Base-by-base conservation (phyloP, 192 early-diverging fungal genomes). In the Entophlyctis luteolus region DNA sequence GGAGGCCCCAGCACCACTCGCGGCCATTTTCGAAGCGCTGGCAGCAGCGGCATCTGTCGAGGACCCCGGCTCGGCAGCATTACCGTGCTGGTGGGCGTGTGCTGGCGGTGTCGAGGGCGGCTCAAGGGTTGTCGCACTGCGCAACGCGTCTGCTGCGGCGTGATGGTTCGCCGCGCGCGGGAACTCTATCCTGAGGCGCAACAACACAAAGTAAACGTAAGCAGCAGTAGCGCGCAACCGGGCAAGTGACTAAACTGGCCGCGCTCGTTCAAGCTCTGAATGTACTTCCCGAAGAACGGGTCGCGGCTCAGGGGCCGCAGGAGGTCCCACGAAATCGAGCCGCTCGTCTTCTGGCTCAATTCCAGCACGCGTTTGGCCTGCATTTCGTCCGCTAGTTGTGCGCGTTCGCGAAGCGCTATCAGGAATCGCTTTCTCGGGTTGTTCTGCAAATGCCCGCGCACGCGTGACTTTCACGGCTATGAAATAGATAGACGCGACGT, bases 231-330 rank as follows among this genome's bases (percentile, higher is more conserved):
- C 22, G 10, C 10, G 10, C n/a, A n/a, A n/a, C n/a, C n/a, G 12
- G 22, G 25, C 23, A 20, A 23, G 22, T 29, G 16, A 52, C 48
- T 52, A 31, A 48, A 50, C 46, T 49, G 52, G 45, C 55, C 55
- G 27, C 28, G 27, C 25, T 37, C 42, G 39, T 70, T 67, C 45
- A 70, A 49, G 14, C 32, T n/a, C 27, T 48, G 39, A 34, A 70
- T 70, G 39, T 52, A 70, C 28, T 59, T 48, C 32, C 59, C 68
- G 42, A 70, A 70, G n/a, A 60, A 27, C 16, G 68, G 68, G 28
- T 70, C 68, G 10, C 68, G 57, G 20, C 48, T 54, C 18, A 70
- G 36, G 4, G 68, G 68, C 16, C 68, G 68, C 29, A 70, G 22
- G 27, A 70, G 46, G 57, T 70, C 48, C 68, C 68, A 70, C 10